Evolutionary conservation across 176 grass and related monocot genomes (phyloP), one percentile per base, ranked within the genome.

Genomic region (Leersia perrieri): DNA sequence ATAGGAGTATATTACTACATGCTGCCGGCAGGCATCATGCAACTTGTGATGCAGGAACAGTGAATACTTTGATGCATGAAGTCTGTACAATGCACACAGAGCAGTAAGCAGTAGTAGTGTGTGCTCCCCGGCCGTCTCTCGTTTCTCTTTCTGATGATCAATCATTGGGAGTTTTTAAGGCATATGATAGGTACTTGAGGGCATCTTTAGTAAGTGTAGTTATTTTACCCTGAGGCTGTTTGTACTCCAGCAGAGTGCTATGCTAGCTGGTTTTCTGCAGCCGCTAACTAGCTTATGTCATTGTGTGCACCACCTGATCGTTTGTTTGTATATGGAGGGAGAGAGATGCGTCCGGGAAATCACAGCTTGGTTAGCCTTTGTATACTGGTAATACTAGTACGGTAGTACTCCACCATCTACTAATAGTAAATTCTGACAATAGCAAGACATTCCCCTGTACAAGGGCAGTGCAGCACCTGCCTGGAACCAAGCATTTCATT

Each of bases 111-210:
- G n/a, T n/a, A n/a, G n/a, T n/a, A n/a, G n/a, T 57, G 28, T 49
- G 45, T 49, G 47, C 2, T 0, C 39, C 2, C 20, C 34, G 13
- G 11, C 20, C 20, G 49, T 22, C 49, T 55, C 7, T 38, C 20
- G 7, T 70, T 32, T 82, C 33, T 27, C 57, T 23, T 63, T 34
- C 87, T 70, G 82, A 58, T 63, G 73, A 87, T 87, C 87, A 94
- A 94, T 92, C 81, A 89, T 89, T 87, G 89, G 75, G 57, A 92
- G 77, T 89, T 87, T 57, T 69, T 75, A 84, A 68, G 86, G 77
- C 87, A 76, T 88, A 62, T 88, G 72, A n/a, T 45, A 66, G 57
- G 34, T 70, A 76, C 72, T 80, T 80, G 75, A 75, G 72, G 70
- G 33, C 38, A 55, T 76, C 32, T 23, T 57, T 23, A n/a, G 22